Conservation (phyloP, 108 stramenopile genomes). For the Nitzschia inconspicua region DNA sequence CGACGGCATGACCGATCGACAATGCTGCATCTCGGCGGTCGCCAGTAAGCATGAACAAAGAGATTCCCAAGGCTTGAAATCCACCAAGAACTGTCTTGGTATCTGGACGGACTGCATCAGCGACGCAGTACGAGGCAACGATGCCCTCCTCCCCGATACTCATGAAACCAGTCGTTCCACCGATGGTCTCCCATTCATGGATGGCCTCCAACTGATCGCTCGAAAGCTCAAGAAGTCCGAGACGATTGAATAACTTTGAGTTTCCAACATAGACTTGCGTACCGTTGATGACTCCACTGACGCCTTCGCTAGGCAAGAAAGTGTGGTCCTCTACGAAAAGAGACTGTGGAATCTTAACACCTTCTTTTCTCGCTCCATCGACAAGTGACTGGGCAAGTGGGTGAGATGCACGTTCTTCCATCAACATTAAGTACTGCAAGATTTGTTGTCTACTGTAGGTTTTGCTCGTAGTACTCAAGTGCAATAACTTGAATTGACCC, state of each 20-base stretch:
- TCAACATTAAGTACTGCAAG: slow-evolving; percentile 46
- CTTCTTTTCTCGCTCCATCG: slow-evolving; percentile 53
- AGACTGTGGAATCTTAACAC: slow-evolving; percentile 34
- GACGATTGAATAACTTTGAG: slow-evolving; percentile 56
- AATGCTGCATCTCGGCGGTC: slow-evolving; percentile 81
- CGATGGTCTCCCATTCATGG: slow-evolving; percentile 40
- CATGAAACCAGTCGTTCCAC: slow-evolving; percentile 70
- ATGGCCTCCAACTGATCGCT: slow-evolving; percentile 14
- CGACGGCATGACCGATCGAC: slow-evolving; percentile 68
- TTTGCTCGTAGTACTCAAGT: slow-evolving; percentile 32
- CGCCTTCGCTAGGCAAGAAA: slow-evolving; percentile 64
- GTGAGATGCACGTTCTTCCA: slow-evolving; percentile 73
- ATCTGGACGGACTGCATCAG: slow-evolving; percentile 67
- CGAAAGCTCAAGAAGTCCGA: slow-evolving; percentile 43
- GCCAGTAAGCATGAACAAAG: slow-evolving; percentile 92
- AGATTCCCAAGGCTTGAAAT: slow-evolving; percentile 69
- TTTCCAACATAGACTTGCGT: slow-evolving; percentile 68
- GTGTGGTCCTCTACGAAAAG: slow-evolving; percentile 43
- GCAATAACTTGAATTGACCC: slow-evolving; percentile 62
- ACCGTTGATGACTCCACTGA: slow-evolving; percentile 51
- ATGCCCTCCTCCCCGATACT: slow-evolving; percentile 71
- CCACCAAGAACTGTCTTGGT: slow-evolving; percentile 40
- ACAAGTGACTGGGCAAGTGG: slow-evolving; percentile 74
- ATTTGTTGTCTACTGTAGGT: slow-evolving; percentile 35
- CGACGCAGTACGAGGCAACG: slow-evolving; percentile 67